phyloP scores from a whole-genome alignment of 139 green algal genomes.

The Picochlorum sp. region DNA sequence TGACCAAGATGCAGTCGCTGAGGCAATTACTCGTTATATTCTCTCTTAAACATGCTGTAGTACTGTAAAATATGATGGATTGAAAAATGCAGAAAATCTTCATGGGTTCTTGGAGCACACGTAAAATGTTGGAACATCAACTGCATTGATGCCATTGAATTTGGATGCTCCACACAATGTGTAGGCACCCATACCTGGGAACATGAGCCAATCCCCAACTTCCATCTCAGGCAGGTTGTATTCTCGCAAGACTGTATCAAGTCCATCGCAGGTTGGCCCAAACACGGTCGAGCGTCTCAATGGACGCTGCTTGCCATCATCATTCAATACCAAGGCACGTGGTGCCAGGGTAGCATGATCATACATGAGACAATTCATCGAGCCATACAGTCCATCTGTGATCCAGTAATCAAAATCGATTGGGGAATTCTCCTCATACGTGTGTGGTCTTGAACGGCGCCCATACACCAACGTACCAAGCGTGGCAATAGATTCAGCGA shows the following conservation, averaged over 20 bases:
- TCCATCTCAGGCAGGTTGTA: constrained; percentile 50
- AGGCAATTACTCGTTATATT: constrained; percentile 45
- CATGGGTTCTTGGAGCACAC: constrained; percentile 22
- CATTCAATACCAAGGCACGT: constrained; percentile 8
- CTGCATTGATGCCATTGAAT: constrained; percentile 65
- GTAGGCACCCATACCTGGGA: constrained; percentile 87
- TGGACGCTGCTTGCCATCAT: constrained; percentile 33
- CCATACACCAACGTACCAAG: constrained; percentile 78
- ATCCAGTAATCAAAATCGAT: constrained; percentile 74
- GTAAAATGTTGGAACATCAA: constrained; percentile 35
- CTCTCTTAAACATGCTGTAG: no score
- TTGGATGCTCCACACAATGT: constrained; percentile 73
- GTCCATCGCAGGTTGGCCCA: constrained; percentile 81
- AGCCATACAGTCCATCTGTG: constrained; percentile 93
- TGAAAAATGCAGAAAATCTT: not conserved
- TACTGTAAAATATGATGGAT: no score
- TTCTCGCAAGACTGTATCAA: constrained; percentile 73
- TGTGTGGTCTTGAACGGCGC: constrained; percentile 38
- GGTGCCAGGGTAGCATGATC: constrained; percentile 46
- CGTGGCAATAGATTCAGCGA: constrained; percentile 81
- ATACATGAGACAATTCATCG: constrained; percentile 92
- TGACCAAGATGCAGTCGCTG: constrained; percentile 79
- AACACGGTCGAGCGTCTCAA: constrained; percentile 60
- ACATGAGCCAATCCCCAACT: constrained; percentile 90
- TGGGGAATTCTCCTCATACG: not conserved